Evolutionary conservation across 148 eudicot species (phyloP), one percentile per base, ranked within the genome.

Genomic region (Amaranthus cruentus): DNA sequence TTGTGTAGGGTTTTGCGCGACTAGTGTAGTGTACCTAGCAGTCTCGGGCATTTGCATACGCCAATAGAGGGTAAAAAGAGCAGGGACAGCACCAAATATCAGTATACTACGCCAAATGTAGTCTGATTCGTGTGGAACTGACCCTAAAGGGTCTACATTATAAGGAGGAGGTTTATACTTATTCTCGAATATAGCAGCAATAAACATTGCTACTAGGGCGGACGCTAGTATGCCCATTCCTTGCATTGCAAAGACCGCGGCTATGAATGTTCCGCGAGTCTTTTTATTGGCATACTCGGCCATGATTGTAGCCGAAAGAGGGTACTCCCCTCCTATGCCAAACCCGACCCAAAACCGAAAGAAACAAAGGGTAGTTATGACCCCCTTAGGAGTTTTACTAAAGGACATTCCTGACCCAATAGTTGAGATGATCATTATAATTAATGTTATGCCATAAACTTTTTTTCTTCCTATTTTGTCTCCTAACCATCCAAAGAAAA

Each of bases 11-110:
- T 71, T 71, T 38, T 71, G 56, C 8, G 74, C 74, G 6, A 71
- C 64, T 0, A 71, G 65, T 63, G 74, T 64, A 1, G 74, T 71
- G 65, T 71, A 71, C 2, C 74, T 62, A 3, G 74, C 74, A 55
- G 74, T 71, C 55, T 71, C 74, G 4, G 74, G 74, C 74, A 71
- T 71, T 43, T 71, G 58, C 74, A 71, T 71, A 46, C 74, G 74
- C 74, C 74, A 71, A 52, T 71, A 71, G 54, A 56, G 56, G 0
- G 74, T 71, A 62, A 71, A 15, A 4, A 71, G 6, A 0, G 74
- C 74, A 11, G 74, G 74, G 2, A 71, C 12, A 3, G 74, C 74
- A 1, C 74, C 74, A 15, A 71, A 71, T 54, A 71, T 71, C 2
- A 71, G 43, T 12, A 71, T 47, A 6, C 56, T 71, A 3, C 74